Conservation (phyloP, 75 land plant species). For the Cryptomeria japonica region DNA sequence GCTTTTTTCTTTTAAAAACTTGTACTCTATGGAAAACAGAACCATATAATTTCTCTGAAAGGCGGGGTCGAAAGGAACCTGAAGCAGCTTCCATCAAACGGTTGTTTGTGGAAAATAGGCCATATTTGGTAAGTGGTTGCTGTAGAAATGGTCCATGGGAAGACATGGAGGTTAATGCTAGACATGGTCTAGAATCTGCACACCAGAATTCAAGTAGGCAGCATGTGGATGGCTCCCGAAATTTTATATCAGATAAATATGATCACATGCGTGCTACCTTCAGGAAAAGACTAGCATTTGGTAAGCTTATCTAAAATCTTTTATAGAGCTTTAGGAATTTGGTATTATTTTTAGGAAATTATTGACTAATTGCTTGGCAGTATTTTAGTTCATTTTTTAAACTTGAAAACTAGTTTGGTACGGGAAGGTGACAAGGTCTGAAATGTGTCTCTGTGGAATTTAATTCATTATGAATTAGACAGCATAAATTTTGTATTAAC, state of each 20-base stretch:
- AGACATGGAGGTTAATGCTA: constrained; percentile 1
- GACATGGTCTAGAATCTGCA: constrained; percentile 15
- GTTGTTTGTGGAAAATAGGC: constrained; percentile 78
- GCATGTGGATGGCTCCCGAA: constrained; percentile 23
- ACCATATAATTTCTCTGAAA: constrained; percentile 73
- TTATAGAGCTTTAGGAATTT: constrained; percentile 4
- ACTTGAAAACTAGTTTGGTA: not conserved
- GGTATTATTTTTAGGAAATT: not conserved
- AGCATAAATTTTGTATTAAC: not conserved
- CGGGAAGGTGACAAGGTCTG: not conserved
- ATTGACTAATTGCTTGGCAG: not conserved
- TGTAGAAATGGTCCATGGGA: constrained; percentile 32
- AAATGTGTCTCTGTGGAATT: not conserved
- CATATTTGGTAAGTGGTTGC: constrained; percentile 70
- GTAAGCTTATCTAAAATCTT: constrained; percentile 33
- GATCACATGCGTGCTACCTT: constrained; percentile 70
- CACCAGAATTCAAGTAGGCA: constrained; percentile 14
- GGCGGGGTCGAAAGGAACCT: constrained; percentile 90
- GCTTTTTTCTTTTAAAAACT: not conserved
- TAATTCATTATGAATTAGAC: not conserved
- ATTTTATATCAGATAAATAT: constrained; percentile 76
- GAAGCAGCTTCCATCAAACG: constrained; percentile 86
- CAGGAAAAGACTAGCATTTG: constrained; percentile 84
- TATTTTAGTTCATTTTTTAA: not conserved
- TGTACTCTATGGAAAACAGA: constrained; percentile 35